Evolutionary conservation across 179 eudicot genomes (phyloP), one percentile per base, ranked within the genome.

Genomic region (Spinacia oleracea): DNA sequence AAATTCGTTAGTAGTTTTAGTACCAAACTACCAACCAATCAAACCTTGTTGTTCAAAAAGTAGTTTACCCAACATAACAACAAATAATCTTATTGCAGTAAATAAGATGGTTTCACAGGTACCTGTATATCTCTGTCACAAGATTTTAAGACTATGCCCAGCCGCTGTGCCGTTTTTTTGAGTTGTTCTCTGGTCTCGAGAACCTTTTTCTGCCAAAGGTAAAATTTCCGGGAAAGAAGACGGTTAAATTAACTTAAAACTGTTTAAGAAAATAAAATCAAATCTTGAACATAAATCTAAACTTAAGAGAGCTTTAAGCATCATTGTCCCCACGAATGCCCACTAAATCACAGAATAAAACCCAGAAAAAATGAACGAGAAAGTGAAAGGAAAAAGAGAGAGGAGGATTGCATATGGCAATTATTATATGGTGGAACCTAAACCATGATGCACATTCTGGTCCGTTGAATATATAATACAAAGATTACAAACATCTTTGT

Each of bases 101-200:
- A 16, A 58, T 16, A 74, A 65, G 48, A 76, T 65, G 64, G 29
- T 18, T 48, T 63, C 10, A 27, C 51, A 46, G 16, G 45, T 83
- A 96, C 99, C 98, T 89, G 88, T 83, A 86, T 84, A 88, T 93
- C 97, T 45, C 81, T 84, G 76, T 92, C 96, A 79, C 94, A 89
- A 58, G 98, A 96, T 83, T 93, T 89, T 68, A 96, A 82, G 78
- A 64, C 70, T 79, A 96, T 84, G 62, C 99, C 94, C 43, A 96
- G 77, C 58, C 97, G 86, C 79, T 86, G 92, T 42, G 93, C 86
- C 70, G 86, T 91, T 88, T 92, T 90, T 89, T 88, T 93, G 75
- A 96, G 93, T 77, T 96, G 99, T 79, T 89, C 91, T 73, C 98
- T 85, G 46, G 90, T 78, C 85, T 96, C 98, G 25, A 89, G 81